Conservation (phyloP, 2,329 filamentous ascomycete genomes). For the Leptoxyphium fumago region DNA sequence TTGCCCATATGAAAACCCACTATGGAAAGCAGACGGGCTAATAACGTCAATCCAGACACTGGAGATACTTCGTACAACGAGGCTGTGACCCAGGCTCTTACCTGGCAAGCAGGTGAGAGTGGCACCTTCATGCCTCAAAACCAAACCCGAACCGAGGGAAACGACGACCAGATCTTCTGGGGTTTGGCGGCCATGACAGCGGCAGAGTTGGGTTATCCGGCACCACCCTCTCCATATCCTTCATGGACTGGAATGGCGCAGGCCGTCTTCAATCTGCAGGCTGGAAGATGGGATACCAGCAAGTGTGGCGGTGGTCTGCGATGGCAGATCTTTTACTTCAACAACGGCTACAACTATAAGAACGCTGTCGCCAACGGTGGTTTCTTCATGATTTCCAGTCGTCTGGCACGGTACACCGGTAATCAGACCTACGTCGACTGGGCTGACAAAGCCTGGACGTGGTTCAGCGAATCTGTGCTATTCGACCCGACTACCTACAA, state of each 20-base stretch:
- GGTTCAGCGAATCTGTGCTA: constrained; percentile 33
- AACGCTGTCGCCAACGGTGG: constrained; percentile 69
- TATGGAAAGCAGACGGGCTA: no score
- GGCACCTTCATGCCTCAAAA: constrained; percentile 20
- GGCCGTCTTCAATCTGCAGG: constrained; percentile 24
- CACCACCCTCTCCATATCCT: constrained; percentile 25
- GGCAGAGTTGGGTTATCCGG: constrained; percentile 34
- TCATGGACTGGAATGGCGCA: constrained; percentile 28
- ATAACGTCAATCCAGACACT: constrained; percentile 14
- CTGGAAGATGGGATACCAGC: constrained; percentile 18
- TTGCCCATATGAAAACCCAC: no score
- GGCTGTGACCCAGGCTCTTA: constrained; percentile 5
- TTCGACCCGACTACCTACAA: constrained; percentile 29
- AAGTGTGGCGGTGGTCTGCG: constrained; percentile 21
- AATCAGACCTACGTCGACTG: constrained; percentile 46
- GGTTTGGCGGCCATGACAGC: constrained; percentile 40
- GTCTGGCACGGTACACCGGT: constrained; percentile 22
- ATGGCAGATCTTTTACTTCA: constrained; percentile 26
- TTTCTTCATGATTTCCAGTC: constrained; percentile 66
- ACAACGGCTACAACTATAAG: constrained; percentile 34
- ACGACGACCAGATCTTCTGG: constrained; percentile 44
- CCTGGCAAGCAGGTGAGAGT: constrained; percentile 5
- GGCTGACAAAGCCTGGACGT: constrained; percentile 55
- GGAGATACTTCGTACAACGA: constrained; percentile 10
- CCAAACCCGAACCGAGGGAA: constrained; percentile 24